Percentiles rank a stretch among this genome's conserved stretches.
Evolutionary conservation across 2,329 filamentous ascomycete species (phyloP).

Genomic region (Capronia coronata): DNA sequence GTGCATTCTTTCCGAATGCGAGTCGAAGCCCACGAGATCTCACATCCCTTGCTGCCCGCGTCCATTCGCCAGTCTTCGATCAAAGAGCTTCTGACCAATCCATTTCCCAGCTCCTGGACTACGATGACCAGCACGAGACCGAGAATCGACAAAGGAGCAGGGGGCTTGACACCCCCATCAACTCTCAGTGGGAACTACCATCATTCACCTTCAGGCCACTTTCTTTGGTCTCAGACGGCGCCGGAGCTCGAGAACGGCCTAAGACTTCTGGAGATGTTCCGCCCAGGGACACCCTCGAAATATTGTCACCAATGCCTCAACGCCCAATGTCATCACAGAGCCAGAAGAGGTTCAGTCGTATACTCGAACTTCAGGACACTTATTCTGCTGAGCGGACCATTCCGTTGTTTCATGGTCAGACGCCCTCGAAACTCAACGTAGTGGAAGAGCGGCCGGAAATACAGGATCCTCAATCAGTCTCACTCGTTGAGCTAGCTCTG

Average conservation of each 20-base stretch:
- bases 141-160: neutral
- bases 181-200: constrained; percentile 21
- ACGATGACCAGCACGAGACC: constrained; percentile 3
- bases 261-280: constrained; percentile 25
- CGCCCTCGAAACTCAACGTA: constrained; percentile 14
- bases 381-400: constrained; percentile 9
- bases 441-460: constrained; percentile 18
- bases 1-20: constrained; percentile 27
- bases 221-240: constrained; percentile 12
- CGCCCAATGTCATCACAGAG: constrained; percentile 30
- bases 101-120: constrained; percentile 13
- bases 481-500: too few relatives aligned
- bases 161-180: neutral
- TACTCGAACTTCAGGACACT: constrained; percentile 29
- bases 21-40: constrained; percentile 27
- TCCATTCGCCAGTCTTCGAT: constrained; percentile 24
- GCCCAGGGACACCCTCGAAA: constrained; percentile 19
- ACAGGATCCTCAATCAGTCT: constrained; percentile 2
- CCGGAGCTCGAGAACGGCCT: constrained; percentile 12
- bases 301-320: constrained; percentile 31
- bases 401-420: constrained; percentile 8
- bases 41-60: constrained; percentile 25
- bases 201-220: constrained; percentile 24
- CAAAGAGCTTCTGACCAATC: constrained; percentile 6
- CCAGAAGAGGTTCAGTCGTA: constrained; percentile 30